Evolutionary conservation across 2,329 filamentous ascomycete species (phyloP).

Genomic region (Cladophialophora psammophila): DNA sequence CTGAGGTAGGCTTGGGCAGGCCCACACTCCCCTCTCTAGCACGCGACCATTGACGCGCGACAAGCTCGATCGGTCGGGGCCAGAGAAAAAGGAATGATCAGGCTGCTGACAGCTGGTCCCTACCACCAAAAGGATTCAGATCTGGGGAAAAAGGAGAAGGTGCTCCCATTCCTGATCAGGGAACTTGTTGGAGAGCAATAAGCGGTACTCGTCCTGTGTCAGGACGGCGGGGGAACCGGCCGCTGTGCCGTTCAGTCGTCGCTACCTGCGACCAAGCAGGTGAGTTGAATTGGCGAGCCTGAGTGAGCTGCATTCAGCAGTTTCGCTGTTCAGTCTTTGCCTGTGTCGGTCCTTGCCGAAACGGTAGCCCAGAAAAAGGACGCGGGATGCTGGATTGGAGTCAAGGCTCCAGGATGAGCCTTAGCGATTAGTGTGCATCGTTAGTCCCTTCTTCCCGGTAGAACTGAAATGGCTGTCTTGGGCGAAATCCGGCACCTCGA

Average conservation of each 20-base stretch:
- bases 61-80: background rate
- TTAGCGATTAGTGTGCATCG: slow-evolving; percentile 19
- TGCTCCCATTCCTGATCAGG: background rate
- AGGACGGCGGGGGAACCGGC: background rate
- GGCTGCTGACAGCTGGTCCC: background rate
- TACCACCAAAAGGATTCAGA: background rate
- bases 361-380: background rate
- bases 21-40: background rate
- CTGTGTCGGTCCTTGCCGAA: slow-evolving; percentile 1
- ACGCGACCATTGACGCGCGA: background rate
- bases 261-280: background rate
- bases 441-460: slow-evolving; percentile 13
- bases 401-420: slow-evolving; percentile 5
- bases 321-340: background rate
- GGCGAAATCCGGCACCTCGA: background rate
- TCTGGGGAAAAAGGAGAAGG: background rate
- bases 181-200: background rate
- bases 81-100: background rate
- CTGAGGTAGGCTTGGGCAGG: background rate
- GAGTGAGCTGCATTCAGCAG: background rate
- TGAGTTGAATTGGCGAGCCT: background rate
- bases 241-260: background rate
- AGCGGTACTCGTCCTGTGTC: background rate
- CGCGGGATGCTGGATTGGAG: slow-evolving; percentile 2
- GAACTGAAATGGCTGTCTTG: background rate